These are phyloP conservation scores for Pseudopithomyces chartarum DNA, from an alignment of 2,329 filamentous ascomycete genomes.

Conservation along the genomic window DNA sequence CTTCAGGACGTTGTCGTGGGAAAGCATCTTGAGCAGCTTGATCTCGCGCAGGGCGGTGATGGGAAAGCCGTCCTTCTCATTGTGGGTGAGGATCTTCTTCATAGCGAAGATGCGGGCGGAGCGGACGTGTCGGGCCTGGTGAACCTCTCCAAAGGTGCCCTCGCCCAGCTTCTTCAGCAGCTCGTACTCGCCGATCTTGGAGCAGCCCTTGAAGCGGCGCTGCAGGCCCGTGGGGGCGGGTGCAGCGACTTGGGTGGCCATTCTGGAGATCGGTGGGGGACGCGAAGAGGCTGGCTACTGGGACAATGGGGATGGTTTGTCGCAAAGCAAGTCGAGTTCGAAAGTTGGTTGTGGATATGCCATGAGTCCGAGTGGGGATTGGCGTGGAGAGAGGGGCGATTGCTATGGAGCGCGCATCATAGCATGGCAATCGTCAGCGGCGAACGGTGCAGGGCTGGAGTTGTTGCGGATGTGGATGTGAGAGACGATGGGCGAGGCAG, in stretches of 20 bases:
- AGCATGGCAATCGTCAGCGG: background rate
- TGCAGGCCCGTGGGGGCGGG: constrained; percentile 56
- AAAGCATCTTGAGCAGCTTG: constrained; percentile 94
- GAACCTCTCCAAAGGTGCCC: constrained; percentile 95
- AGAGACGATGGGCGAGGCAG: constrained; percentile 21
- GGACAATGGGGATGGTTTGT: too few relatives aligned
- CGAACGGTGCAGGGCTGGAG: constrained; percentile 7
- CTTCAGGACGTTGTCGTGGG: constrained; percentile 83
- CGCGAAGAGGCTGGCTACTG: background rate
- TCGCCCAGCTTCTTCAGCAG: constrained; percentile 85
- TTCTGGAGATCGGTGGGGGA: constrained; percentile 9
- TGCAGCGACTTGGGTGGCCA: constrained; percentile 24
- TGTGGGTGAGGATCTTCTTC: constrained; percentile 99
- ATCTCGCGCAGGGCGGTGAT: constrained; percentile 97
- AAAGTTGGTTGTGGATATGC: too few relatives aligned
- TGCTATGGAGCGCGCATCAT: too few relatives aligned
- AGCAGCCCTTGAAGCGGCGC: constrained; percentile 79
- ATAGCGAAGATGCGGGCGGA: constrained; percentile 79
- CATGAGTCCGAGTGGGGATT: too few relatives aligned
- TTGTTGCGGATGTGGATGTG: constrained; percentile 12
- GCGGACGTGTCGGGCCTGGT: constrained; percentile 80
- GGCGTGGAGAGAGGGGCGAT: too few relatives aligned
- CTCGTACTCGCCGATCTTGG: constrained; percentile 79
- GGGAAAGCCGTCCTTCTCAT: constrained; percentile 99
- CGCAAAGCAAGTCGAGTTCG: too few relatives aligned